Base-by-base conservation (phyloP, 805 yeast species). In the Saturnispora hagleri region DNA sequence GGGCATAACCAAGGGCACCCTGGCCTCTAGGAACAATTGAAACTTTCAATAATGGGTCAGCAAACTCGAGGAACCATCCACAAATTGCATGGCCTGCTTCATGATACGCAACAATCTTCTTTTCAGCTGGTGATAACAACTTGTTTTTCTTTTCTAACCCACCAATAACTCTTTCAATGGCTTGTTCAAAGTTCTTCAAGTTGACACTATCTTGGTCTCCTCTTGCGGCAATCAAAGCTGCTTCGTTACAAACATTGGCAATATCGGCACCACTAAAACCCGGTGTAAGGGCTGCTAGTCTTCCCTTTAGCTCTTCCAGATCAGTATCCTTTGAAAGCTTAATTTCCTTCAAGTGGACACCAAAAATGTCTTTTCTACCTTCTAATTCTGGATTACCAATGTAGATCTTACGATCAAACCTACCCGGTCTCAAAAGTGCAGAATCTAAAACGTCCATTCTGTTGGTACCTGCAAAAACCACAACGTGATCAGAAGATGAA, bases 1-100 rank as follows among this genome's bases (percentile, higher is more conserved):
- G 97, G 3, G 97, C 97, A 66, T 90, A 89, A n/a, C 97, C 97
- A 51, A 89, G 73, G 13, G 96, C 96, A 48, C 96, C 96, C 67
- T 86, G 87, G 22, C 97, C 97, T 68, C 96, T 81, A 52, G 97
- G 97, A 55, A 89, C 87, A 59, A 89, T 89, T 20, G 95, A 85
- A n/a, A 89, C 97, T 68, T 89, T 89, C 53, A 90, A 77, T 54
- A 89, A 72, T 7, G 97, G 97, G 66, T 89, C 96, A 10, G 97
- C 97, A 70, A 72, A 81, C 69, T 82, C 79, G 63, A 89, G 74
- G 64, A 73, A 88, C 97, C 97, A 90, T 22, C 97, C 97, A 69
- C 96, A 86, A 47, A 89, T 84, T 4, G 97, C 97, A 67, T 89
- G 97, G 0, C 97, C 97, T 2, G 97, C 97, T 70, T 89, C 97